phyloP scores from a whole-genome alignment of 768 basidiomycete genomes.

The Trametes maxima region DNA sequence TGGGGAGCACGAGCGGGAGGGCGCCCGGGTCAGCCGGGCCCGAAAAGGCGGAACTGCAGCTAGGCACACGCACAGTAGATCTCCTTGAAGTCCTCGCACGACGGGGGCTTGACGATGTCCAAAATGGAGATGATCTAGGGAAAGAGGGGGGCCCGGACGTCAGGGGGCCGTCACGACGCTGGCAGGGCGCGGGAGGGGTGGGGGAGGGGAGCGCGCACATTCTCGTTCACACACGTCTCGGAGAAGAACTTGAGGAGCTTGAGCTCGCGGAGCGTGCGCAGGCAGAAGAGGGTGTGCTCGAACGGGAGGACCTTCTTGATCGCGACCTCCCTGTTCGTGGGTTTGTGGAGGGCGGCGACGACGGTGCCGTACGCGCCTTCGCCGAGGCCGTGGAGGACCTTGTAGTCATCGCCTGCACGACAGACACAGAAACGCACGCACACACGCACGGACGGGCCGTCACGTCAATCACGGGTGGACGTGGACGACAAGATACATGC shows the following conservation, averaged over 20 bases:
- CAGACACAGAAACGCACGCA: too few relatives aligned
- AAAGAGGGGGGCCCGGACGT: too few relatives aligned
- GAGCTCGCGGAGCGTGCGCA: conserved; percentile 88
- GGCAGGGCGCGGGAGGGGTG: neutral
- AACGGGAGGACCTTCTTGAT: conserved; percentile 97
- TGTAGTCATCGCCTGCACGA: conserved; percentile 68
- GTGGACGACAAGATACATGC: conserved; percentile 1
- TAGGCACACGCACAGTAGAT: conserved; percentile 65
- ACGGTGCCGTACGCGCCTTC: conserved; percentile 93
- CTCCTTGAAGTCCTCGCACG: conserved; percentile 78
- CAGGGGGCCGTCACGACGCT: conserved; percentile 6
- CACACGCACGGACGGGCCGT: neutral
- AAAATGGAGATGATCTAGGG: conserved; percentile 91
- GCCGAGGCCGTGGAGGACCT: conserved; percentile 72
- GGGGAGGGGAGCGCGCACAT: conserved; percentile 45
- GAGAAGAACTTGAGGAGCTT: conserved; percentile 88
- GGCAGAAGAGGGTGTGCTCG: conserved; percentile 90
- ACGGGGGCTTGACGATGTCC: conserved; percentile 84
- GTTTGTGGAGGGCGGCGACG: conserved; percentile 83
- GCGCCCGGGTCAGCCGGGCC: neutral
- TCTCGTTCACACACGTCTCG: conserved; percentile 78
- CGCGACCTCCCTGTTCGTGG: conserved; percentile 81
- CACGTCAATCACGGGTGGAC: conserved; percentile 3
- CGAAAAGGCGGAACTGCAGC: neutral
- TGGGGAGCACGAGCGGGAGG: neutral